phyloP scores from a whole-genome alignment of 768 basidiomycete species.

The Dioszegia hungarica region DNA sequence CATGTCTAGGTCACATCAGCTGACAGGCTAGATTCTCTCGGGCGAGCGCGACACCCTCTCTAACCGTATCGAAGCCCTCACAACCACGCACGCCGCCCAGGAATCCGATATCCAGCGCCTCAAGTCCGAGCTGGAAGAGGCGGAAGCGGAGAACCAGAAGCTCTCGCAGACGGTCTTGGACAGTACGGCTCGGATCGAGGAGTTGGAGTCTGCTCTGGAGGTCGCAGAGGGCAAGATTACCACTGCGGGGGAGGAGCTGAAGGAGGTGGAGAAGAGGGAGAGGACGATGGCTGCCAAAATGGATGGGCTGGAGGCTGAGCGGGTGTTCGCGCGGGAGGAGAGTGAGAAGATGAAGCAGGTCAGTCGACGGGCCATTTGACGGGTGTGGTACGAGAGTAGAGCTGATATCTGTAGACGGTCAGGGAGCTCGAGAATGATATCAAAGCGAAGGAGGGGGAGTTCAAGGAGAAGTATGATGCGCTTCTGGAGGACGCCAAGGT shows the following conservation, averaged over 20 bases:
- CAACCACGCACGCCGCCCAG: background rate
- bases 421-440: background rate
- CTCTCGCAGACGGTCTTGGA: constrained; percentile 2
- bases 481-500: constrained; percentile 8
- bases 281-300: background rate
- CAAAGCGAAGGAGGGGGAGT: background rate
- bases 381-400: background rate
- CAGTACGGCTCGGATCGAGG: background rate
- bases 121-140: background rate
- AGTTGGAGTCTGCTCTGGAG: background rate
- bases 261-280: background rate
- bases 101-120: background rate
- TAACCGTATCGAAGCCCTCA: background rate
- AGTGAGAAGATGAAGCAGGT: constrained; percentile 3
- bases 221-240: background rate
- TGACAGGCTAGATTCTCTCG: background rate
- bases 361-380: background rate
- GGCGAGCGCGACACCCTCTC: background rate
- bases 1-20: background rate
- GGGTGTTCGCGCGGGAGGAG: background rate
- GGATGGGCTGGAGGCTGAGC: background rate
- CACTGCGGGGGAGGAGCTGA: background rate
- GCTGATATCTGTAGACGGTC: background rate
- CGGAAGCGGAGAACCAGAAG: constrained; percentile 8
- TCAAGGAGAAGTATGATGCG: background rate